These are phyloP conservation scores for Albugo candida DNA, from an alignment of 352 stramenopile genomes.

Conservation along the genomic window DNA sequence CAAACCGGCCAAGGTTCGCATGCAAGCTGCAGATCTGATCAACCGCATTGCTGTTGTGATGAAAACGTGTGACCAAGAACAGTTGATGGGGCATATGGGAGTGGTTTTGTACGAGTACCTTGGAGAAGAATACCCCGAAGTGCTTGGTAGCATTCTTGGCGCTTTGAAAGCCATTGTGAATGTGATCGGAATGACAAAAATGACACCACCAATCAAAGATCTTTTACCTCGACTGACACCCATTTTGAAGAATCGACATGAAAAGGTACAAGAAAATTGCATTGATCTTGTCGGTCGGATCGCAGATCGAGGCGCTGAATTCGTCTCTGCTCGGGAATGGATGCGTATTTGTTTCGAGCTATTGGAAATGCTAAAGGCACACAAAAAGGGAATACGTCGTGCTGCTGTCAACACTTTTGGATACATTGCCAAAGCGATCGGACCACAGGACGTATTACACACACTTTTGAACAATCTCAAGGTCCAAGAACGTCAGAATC, in stretches of 20 bases:
- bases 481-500: slow-evolving; percentile 97
- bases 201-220: slow-evolving; percentile 98
- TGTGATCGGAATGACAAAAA: slow-evolving; percentile 99
- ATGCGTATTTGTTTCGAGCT: slow-evolving; percentile 99
- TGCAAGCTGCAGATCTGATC: slow-evolving; percentile 98
- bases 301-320: slow-evolving; percentile 92
- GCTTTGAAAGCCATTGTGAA: slow-evolving; percentile 98
- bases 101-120: slow-evolving; percentile 99
- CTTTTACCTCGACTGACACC: slow-evolving; percentile 95
- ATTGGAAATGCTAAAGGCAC: slow-evolving; percentile 97
- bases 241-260: slow-evolving; percentile 97
- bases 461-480: slow-evolving; percentile 99
- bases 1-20: slow-evolving; percentile 95
- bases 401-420: slow-evolving; percentile 98
- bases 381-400: slow-evolving; percentile 97
- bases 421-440: slow-evolving; percentile 98
- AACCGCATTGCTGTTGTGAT: slow-evolving; percentile 96
- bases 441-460: slow-evolving; percentile 97
- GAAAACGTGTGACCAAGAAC: slow-evolving; percentile 96
- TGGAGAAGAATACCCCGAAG: slow-evolving; percentile 98
- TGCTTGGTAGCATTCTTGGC: slow-evolving; percentile 95
- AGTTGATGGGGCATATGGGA: slow-evolving; percentile 97
- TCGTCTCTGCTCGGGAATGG: slow-evolving; percentile 97
- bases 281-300: slow-evolving; percentile 98
- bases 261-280: slow-evolving; percentile 99